Evolutionary conservation across 1,284 basidiomycete genomes (phyloP).

Genomic region (Veloboletus limbatus): DNA sequence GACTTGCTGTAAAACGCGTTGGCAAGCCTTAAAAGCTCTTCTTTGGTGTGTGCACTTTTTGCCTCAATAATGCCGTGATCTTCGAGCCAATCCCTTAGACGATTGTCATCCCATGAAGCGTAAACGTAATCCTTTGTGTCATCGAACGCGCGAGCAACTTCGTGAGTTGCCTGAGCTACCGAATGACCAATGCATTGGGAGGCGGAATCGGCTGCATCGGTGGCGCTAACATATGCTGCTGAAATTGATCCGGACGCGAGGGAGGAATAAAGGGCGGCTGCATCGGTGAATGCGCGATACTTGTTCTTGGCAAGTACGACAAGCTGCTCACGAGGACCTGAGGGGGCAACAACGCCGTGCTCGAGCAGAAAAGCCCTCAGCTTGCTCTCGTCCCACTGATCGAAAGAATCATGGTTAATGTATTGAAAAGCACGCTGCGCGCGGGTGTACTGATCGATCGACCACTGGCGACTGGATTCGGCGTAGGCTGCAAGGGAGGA

Average conservation of each 20-base stretch:
- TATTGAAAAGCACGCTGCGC: constrained; percentile 69
- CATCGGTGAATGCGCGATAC: constrained; percentile 56
- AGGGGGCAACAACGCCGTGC: constrained; percentile 81
- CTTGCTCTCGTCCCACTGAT: constrained; percentile 78
- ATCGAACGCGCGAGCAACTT: constrained; percentile 59
- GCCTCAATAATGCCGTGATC: constrained; percentile 71
- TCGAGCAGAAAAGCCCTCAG: constrained; percentile 83
- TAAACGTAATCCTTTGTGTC: constrained; percentile 84
- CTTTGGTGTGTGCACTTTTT: constrained; percentile 57
- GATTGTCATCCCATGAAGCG: constrained; percentile 82
- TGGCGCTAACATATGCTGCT: constrained; percentile 42
- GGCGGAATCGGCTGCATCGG: constrained; percentile 38
- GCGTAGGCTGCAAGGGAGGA: constrained; percentile 23
- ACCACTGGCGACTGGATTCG: constrained; percentile 41
- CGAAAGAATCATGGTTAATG: constrained; percentile 54
- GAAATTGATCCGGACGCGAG: constrained; percentile 56
- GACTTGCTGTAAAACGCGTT: constrained; percentile 64
- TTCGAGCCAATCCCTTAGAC: constrained; percentile 68
- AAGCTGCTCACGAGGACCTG: constrained; percentile 77
- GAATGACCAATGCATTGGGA: constrained; percentile 43
- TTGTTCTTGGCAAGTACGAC: constrained; percentile 73
- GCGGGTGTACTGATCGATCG: constrained; percentile 55
- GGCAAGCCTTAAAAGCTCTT: constrained; percentile 71
- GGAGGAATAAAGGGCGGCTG: constrained; percentile 51
- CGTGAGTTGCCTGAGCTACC: constrained; percentile 52